phyloP scores from a whole-genome alignment of 768 basidiomycete species.

The Mrakia frigida region DNA sequence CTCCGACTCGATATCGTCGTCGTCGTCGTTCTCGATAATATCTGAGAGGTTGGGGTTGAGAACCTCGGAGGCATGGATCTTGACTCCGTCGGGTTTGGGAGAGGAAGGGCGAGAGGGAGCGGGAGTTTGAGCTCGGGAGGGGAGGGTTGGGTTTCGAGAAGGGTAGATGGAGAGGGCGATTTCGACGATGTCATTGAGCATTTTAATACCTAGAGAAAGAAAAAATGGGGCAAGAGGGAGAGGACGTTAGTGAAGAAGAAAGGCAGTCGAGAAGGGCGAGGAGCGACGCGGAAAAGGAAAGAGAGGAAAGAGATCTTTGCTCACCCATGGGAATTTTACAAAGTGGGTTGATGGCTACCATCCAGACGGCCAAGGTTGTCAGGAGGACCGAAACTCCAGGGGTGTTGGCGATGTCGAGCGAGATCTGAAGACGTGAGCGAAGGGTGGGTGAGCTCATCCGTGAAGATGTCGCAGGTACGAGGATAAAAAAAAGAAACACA shows the following conservation, averaged over 20 bases:
- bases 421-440: conserved; percentile 54
- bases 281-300: too few relatives aligned
- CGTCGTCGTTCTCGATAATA: background rate
- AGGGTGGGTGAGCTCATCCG: background rate
- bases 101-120: conserved; percentile 24
- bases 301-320: too few relatives aligned
- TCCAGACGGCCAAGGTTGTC: conserved; percentile 73
- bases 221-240: too few relatives aligned
- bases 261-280: too few relatives aligned
- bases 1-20: conserved; percentile 10
- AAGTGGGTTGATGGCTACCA: conserved; percentile 46
- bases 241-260: too few relatives aligned
- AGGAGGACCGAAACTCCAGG: conserved; percentile 46
- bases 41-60: background rate
- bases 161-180: conserved; percentile 64
- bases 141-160: conserved; percentile 3
- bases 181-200: conserved; percentile 57
- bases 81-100: conserved; percentile 38
- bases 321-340: conserved; percentile 56
- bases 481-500: background rate
- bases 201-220: too few relatives aligned
- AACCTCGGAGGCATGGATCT: background rate
- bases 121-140: conserved; percentile 35
- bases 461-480: background rate
- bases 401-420: conserved; percentile 68